phyloP scores from a whole-genome alignment of 306 rosid genomes.

The Begonia loranthoides region DNA sequence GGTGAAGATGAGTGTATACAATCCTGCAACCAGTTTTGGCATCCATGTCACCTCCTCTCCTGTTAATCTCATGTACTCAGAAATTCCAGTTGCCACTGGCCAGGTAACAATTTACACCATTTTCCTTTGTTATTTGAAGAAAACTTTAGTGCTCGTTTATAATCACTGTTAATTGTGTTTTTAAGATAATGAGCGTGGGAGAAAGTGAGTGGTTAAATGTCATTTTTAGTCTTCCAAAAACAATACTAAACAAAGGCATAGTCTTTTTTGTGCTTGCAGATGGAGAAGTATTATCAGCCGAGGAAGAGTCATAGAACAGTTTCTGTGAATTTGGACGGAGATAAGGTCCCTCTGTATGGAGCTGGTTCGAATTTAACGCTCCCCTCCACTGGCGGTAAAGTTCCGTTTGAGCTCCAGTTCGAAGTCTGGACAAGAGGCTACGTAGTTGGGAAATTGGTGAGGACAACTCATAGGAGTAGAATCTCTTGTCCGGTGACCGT shows the following conservation, averaged over 20 bases:
- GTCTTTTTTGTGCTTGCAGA: constrained; percentile 26
- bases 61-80: constrained; percentile 53
- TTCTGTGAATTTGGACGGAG: constrained; percentile 34
- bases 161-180: no score
- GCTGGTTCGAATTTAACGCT: constrained; percentile 47
- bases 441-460: constrained; percentile 82
- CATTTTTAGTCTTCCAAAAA: no score
- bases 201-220: no score
- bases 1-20: constrained; percentile 47
- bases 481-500: constrained; percentile 53
- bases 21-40: constrained; percentile 85
- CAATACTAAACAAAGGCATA: no score
- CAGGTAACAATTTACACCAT: constrained; percentile 30
- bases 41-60: constrained; percentile 73
- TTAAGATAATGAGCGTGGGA: no score
- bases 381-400: constrained; percentile 31
- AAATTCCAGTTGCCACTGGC: constrained; percentile 70
- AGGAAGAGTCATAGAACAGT: constrained; percentile 52
- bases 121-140: no score
- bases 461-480: constrained; percentile 41
- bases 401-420: constrained; percentile 40
- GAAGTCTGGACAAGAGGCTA: constrained; percentile 51
- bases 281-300: constrained; percentile 77
- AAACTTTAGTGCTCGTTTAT: no score
- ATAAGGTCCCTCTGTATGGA: constrained; percentile 76